A percentile compares a stretch with the other conserved stretches of the same genome.
These are phyloP conservation scores for Tillandsia fasciculata DNA, from an alignment of 176 grass and related monocot genomes.

Conservation along the genomic window DNA sequence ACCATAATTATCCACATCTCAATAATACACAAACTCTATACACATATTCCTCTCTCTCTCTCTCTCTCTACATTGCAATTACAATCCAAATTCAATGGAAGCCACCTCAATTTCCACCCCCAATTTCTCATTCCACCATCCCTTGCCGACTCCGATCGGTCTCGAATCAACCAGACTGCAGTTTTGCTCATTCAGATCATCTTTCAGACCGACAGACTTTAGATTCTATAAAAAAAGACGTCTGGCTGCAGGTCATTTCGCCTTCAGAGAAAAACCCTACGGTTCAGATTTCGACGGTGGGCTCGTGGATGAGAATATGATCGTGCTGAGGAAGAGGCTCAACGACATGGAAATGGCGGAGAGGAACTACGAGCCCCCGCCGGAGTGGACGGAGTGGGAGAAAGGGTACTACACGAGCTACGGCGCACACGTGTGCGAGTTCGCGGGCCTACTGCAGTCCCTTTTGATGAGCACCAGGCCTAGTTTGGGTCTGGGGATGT, in stretches of 20 bases:
- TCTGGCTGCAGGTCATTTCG: neutral
- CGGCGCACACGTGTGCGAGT: constrained; percentile 32
- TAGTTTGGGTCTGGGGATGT: constrained; percentile 22
- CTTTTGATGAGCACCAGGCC: constrained; percentile 45
- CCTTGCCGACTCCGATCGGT: neutral
- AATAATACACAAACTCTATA: too few relatives aligned
- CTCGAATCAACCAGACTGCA: too few relatives aligned
- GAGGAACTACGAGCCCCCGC: constrained; percentile 45
- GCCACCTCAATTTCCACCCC: neutral
- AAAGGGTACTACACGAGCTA: constrained; percentile 58
- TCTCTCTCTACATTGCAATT: too few relatives aligned
- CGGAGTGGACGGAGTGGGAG: constrained; percentile 60
- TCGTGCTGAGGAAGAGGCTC: constrained; percentile 52
- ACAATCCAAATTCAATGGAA: constrained; percentile 11
- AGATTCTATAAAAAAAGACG: neutral
- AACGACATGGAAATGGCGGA: constrained; percentile 47
- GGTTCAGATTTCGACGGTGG: constrained; percentile 25
- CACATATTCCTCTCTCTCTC: too few relatives aligned
- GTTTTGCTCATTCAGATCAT: neutral
- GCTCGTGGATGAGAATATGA: constrained; percentile 57
- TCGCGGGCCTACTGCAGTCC: constrained; percentile 45
- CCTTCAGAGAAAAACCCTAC: constrained; percentile 10
- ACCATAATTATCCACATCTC: constrained; percentile 1
- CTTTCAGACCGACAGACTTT: neutral
- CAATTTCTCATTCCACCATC: constrained; percentile 5